These are phyloP conservation scores for Plectosphaerella cucumerina DNA, from an alignment of 2,329 filamentous ascomycete genomes.

Conservation along the genomic window DNA sequence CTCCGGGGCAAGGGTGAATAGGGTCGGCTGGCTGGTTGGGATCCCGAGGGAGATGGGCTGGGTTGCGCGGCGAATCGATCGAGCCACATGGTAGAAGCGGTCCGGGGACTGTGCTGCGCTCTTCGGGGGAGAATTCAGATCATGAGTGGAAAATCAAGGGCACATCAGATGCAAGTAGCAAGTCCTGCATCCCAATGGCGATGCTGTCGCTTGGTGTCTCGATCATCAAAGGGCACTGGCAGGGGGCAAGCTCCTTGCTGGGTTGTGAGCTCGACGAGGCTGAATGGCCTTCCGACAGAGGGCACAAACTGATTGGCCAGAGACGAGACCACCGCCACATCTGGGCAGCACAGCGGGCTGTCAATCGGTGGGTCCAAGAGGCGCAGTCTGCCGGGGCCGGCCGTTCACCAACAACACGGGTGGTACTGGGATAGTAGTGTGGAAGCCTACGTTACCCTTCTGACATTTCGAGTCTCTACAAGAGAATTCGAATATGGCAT, in stretches of 20 bases:
- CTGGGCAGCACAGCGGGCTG: no score
- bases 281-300: not conserved
- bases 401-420: no score
- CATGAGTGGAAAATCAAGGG: not conserved
- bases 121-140: not conserved
- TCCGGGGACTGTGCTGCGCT: not conserved
- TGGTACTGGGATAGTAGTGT: no score
- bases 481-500: no score
- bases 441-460: no score
- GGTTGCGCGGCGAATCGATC: conserved; percentile 77
- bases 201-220: no score
- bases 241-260: not conserved
- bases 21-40: conserved; percentile 58
- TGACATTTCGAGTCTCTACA: no score
- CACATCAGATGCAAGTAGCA: no score
- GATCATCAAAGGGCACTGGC: no score
- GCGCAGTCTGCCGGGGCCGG: no score
- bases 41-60: conserved; percentile 45
- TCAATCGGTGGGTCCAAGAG: no score
- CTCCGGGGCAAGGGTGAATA: conserved; percentile 68
- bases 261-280: conserved; percentile 1
- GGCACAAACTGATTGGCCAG: not conserved
- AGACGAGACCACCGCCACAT: not conserved
- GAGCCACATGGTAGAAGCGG: conserved; percentile 69
- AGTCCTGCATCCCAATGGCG: no score